Evolutionary conservation across 495 filamentous ascomycete genomes (phyloP), one percentile per base, ranked within the genome.

Genomic region (Staphylotrichum tortipilum): DNA sequence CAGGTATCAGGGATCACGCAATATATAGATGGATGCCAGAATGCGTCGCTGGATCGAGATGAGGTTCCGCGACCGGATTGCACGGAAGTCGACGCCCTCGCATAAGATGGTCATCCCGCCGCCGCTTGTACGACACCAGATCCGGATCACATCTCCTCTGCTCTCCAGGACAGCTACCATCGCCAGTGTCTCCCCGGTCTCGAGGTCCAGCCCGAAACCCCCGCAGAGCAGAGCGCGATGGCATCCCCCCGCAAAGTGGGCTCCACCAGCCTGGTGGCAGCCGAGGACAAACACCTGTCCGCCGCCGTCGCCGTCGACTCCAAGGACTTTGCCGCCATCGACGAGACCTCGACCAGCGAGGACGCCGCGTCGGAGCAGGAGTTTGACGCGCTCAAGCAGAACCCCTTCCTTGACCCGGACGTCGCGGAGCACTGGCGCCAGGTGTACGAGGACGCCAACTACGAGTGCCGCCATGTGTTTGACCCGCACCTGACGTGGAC

Each of bases 401-500:
- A 73, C 49, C 68, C 69, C 2, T 78, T 78, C 41, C 54, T 66
- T 0, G 68, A 78, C 49, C 68, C 73, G 3, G 59, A 62, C 3
- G 63, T 72, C 2, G 74, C 74, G 0, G 67, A 68, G n/a, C 65
- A 68, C 46, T 78, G 72, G 68, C 57, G 62, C 0, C 35, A 56
- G 0, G 59, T 73, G 1, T 78, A 78, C 53, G 72, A 78, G 40
- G 67, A 73, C 19, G 71, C 75, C 0, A 40, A 69, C 21, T 75
- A 75, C 52, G 71, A 75, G 40, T 76, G 75, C 46, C 61, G 67
- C 29, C 72, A 77, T 54, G 67, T 67, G 0, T 80, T 74, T 47
- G 78, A 81, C 36, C 70, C 79, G 8, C 67, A 63, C 7, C 47
- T 74, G 24, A 68, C 68, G 7, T 82, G 79, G 79, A 73, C 70